These are phyloP conservation scores for Calamus simplicifolius DNA, from an alignment of 176 grass and related monocot genomes.

Conservation along the genomic window DNA sequence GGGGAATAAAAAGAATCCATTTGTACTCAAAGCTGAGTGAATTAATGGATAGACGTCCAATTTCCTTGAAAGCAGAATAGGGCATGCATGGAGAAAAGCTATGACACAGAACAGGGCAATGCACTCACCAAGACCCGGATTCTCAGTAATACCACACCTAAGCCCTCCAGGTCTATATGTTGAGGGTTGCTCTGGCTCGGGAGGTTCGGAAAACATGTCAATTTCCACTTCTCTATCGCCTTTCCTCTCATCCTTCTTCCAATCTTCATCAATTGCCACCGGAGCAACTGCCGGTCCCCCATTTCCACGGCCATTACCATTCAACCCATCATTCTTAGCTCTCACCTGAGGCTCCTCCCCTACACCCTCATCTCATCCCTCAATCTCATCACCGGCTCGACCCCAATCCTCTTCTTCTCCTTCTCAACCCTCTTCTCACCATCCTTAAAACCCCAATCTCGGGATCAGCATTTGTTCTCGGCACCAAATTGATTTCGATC, in stretches of 20 bases:
- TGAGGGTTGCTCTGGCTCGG: slow-evolving; percentile 15
- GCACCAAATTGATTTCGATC: background rate
- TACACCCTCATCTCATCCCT: slow-evolving; percentile 12
- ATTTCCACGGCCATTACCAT: slow-evolving; percentile 17
- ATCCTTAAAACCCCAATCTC: too few relatives aligned
- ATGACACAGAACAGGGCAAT: background rate
- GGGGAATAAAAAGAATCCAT: too few relatives aligned
- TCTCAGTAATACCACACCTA: slow-evolving; percentile 59
- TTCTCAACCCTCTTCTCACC: background rate
- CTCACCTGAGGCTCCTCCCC: slow-evolving; percentile 10
- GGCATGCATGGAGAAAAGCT: too few relatives aligned
- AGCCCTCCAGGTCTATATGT: slow-evolving; percentile 36
- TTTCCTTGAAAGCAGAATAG: too few relatives aligned
- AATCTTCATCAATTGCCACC: slow-evolving; percentile 24
- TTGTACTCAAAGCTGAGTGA: too few relatives aligned
- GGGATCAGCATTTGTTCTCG: too few relatives aligned
- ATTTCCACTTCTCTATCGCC: slow-evolving; percentile 24
- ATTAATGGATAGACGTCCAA: too few relatives aligned
- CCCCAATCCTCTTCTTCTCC: slow-evolving; percentile 23
- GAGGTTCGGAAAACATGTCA: slow-evolving; percentile 19
- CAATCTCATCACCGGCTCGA: slow-evolving; percentile 4
- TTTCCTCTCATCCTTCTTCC: slow-evolving; percentile 44
- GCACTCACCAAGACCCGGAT: slow-evolving; percentile 72
- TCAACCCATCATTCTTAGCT: slow-evolving; percentile 25
- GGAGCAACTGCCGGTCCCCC: slow-evolving; percentile 30